Evolutionary conservation across 2,329 filamentous ascomycete genomes (phyloP), one percentile per base, ranked within the genome.

Genomic region (Metarhizium rileyi): DNA sequence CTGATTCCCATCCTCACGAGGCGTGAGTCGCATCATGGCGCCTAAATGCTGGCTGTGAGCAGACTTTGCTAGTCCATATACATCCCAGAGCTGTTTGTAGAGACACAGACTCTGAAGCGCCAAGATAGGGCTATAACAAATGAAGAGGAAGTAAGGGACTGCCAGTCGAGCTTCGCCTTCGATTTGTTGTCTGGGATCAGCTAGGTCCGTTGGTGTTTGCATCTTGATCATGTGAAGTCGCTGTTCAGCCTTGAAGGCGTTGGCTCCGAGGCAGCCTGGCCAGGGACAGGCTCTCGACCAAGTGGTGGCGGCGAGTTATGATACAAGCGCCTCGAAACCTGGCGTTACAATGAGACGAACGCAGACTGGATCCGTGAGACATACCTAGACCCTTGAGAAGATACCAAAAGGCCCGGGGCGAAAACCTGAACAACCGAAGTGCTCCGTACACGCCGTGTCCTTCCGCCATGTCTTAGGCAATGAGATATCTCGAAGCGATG

Each of bases 1-100:
- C 50, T 27, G 42, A 33, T 48, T 30, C 41, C 46, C 41, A 35
- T 33, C 8, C 44, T 18, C 27, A 22, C 35, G 27, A 38, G 27
- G 25, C 25, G 35, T 26, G 44, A 38, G 46, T 48, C 47, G 46
- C 47, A 49, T 46, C 42, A 38, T 30, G 35, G 50, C 46, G 46
- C 43, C 49, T 35, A 51, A 48, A 20, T 40, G 25, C 41, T 35
- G 41, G 44, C 26, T 30, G n/a, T n/a, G 25, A 18, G 7, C 20
- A 6, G 45, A 27, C 36, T 38, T 38, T 38, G 35, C 35, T 38
- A 20, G 5, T 10, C 12, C 23, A 33, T 36, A 18, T 43, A 27
- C 33, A 27, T 42, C 22, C n/a, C 38, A 28, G 27, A 22, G 5
- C 27, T 16, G 28, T 18, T 42, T 25, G 20, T 10, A 14, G 35